These are phyloP conservation scores for Calonectria hawksworthii DNA, from an alignment of 2,329 filamentous ascomycete genomes.

Conservation along the genomic window DNA sequence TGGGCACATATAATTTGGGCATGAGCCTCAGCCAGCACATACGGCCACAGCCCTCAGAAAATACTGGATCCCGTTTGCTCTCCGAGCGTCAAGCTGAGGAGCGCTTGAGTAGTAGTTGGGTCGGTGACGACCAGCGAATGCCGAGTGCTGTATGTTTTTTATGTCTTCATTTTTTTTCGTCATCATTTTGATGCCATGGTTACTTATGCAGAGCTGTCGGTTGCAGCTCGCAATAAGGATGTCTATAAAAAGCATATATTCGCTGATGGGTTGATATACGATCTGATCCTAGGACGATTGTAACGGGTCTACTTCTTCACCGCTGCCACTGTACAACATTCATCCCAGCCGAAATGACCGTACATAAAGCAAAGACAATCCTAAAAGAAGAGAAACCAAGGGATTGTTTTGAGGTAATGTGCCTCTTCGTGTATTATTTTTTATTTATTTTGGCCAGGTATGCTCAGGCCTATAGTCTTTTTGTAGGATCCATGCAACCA, in stretches of 20 bases:
- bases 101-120: conserved; percentile 27
- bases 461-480: no score
- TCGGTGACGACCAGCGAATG: conserved; percentile 29
- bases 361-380: no score
- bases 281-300: no score
- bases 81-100: conserved; percentile 22
- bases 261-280: background rate
- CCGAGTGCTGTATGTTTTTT: conserved; percentile 19
- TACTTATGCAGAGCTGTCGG: background rate
- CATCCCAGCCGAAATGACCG: no score
- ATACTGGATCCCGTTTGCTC: conserved; percentile 24
- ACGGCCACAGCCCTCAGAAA: conserved; percentile 23
- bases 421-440: no score
- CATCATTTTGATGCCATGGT: background rate
- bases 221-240: background rate
- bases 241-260: background rate
- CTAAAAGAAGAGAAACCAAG: no score
- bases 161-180: background rate
- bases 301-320: no score
- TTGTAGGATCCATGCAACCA: no score
- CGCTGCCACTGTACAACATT: no score
- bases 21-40: background rate
- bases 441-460: no score
- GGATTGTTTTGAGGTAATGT: no score
- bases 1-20: background rate